Evolutionary conservation across 2,329 filamentous ascomycete species (phyloP), one percentile per base, ranked within the genome.

Genomic region (Penicillium sp.): DNA sequence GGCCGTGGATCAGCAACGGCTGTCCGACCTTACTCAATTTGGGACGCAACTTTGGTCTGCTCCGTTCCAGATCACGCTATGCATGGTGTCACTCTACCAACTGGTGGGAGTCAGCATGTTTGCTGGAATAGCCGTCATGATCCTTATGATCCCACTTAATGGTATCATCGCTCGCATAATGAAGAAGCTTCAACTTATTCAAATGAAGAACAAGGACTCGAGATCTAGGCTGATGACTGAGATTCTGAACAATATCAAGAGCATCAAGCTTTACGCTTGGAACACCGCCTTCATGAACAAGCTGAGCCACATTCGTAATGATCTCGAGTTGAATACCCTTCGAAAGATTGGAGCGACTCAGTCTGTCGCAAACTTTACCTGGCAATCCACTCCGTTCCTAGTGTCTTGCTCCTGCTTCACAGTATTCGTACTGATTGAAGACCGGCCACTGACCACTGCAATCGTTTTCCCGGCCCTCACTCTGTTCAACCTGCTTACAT

Each of bases 231-330:
- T 99, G 62, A 97, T 98, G 84, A 96, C 94, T 7, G 95, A 99
- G 78, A 99, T 99, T 68, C 84, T 99, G 73, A 97, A 96, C 83
- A 98, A 98, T 80, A 99, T 99, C 91, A 99, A 99, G 83, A 96
- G 93, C 75, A 95, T 99, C 82, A 99, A 99, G 81, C 86, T 99
- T 21, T 99, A 97, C 76, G 95, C 95, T 31, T 99, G 95, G 95
- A 94, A 93, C 35, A 90, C 90, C 31, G 94, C 95, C 15, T 99
- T 99, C 75, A 97, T 97, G 89, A 95, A 93, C 78, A 97, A 96
- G 79, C 87, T 99, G 62, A 98, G 95, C 79, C 91, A 91, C 76
- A 93, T 99, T 64, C 89, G 95, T 78, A 99, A 99, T 78, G 95
- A 99, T 72, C 87, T 92, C 70, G 95, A 99, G 79, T 83, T 99